phyloP scores from a whole-genome alignment of 306 rosid species.

The Ziziphus jujuba region DNA sequence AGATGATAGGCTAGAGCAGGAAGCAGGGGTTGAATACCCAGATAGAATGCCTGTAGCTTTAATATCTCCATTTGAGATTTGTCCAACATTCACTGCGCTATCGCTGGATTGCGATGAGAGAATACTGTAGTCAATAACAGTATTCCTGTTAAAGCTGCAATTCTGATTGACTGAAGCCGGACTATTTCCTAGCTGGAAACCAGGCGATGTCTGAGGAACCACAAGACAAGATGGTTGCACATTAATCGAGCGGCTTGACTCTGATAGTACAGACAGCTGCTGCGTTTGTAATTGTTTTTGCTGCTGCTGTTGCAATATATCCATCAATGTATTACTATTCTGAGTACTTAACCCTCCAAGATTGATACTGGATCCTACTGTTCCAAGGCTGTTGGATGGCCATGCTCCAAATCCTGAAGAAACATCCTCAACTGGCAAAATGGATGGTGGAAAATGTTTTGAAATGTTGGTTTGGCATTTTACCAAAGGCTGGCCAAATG shows the following conservation, averaged over 20 bases:
- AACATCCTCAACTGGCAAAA: slow-evolving; percentile 40
- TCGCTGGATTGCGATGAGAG: slow-evolving; percentile 43
- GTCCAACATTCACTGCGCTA: slow-evolving; percentile 34
- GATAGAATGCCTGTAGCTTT: slow-evolving; percentile 29
- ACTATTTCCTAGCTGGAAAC: slow-evolving; percentile 39
- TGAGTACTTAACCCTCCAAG: slow-evolving; percentile 40
- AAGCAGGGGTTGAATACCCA: slow-evolving; percentile 35
- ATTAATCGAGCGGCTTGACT: slow-evolving; percentile 47
- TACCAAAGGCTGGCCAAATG: slow-evolving; percentile 47
- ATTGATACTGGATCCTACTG: slow-evolving; percentile 36
- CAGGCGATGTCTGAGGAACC: slow-evolving; percentile 48
- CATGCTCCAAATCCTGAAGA: slow-evolving; percentile 52
- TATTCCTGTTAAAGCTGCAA: slow-evolving; percentile 38
- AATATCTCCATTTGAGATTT: slow-evolving; percentile 35
- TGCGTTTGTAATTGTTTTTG: slow-evolving; percentile 23
- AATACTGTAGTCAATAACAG: slow-evolving; percentile 47
- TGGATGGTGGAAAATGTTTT: slow-evolving; percentile 41
- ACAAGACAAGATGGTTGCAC: slow-evolving; percentile 67
- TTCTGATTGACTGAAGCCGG: slow-evolving; percentile 49
- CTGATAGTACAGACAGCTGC: slow-evolving; percentile 36
- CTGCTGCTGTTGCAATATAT: slow-evolving; percentile 33
- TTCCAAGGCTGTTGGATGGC: slow-evolving; percentile 40
- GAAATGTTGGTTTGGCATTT: slow-evolving; percentile 43
- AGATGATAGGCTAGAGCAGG: slow-evolving; percentile 33
- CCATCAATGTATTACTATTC: slow-evolving; percentile 40